These are phyloP conservation scores for Ogataea wickerhamii DNA, from an alignment of 805 yeast genomes.

Conservation along the genomic window DNA sequence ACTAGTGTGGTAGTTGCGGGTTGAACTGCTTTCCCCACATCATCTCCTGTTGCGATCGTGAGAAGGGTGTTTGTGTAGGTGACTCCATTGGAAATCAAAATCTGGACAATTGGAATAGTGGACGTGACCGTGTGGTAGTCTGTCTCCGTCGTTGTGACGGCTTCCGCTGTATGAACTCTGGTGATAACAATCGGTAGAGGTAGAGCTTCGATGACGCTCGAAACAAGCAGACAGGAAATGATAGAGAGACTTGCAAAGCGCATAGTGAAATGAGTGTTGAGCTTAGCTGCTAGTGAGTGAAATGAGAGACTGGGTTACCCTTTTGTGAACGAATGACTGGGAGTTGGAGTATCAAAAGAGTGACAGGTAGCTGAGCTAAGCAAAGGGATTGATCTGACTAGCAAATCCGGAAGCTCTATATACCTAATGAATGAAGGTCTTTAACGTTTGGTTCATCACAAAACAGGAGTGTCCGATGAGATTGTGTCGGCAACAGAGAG, in stretches of 20 bases:
- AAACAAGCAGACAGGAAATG: neutral
- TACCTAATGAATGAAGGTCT: no score
- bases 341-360: no score
- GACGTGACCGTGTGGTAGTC: slow-evolving; percentile 44
- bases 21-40: slow-evolving; percentile 10
- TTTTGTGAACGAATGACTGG: no score
- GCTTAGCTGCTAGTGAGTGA: no score
- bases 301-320: no score
- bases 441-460: no score
- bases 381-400: no score
- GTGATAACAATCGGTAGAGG: slow-evolving; percentile 26
- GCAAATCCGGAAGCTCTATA: no score
- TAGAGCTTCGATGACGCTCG: slow-evolving; percentile 10
- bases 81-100: slow-evolving; percentile 48
- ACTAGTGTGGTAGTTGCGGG: slow-evolving; percentile 8
- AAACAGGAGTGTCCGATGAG: no score
- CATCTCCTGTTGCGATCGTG: slow-evolving; percentile 33
- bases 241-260: neutral
- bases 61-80: slow-evolving; percentile 47
- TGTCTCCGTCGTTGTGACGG: slow-evolving; percentile 30
- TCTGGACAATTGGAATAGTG: slow-evolving; percentile 49
- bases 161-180: slow-evolving; percentile 30
- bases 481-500: no score
- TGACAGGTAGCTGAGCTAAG: no score
- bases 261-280: no score